Conservation (phyloP, 495 filamentous ascomycete species). For the Neurospora sp. region DNA sequence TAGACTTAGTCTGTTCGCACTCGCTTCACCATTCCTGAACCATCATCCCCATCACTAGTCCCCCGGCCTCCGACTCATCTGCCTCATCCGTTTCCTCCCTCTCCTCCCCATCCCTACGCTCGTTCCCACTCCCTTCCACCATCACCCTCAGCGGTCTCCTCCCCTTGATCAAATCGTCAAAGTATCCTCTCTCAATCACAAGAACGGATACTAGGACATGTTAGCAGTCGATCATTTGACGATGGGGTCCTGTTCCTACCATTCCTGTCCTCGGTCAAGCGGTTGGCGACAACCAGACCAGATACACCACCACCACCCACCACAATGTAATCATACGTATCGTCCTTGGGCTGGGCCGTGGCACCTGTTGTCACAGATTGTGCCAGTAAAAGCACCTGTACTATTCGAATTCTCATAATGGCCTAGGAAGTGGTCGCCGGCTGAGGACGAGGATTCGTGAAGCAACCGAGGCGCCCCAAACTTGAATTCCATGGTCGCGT, state of each 20-base stretch:
- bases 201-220: constrained; percentile 24
- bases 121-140: too few species aligned
- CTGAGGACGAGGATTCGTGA: neutral
- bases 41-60: too few species aligned
- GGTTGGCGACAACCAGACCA: constrained; percentile 36
- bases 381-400: neutral
- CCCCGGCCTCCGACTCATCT: too few species aligned
- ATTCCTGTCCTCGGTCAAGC: constrained; percentile 28
- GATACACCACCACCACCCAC: constrained; percentile 35
- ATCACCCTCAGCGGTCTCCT: too few species aligned
- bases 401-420: neutral
- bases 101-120: too few species aligned
- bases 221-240: neutral
- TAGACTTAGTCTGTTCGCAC: too few species aligned
- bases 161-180: too few species aligned
- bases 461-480: neutral
- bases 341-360: neutral
- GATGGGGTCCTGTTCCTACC: neutral
- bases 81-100: too few species aligned
- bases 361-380: neutral
- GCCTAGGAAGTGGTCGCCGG: neutral
- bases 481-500: neutral
- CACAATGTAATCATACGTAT: constrained; percentile 22
- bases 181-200: constrained; percentile 23
- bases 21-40: too few species aligned